Base-by-base conservation (phyloP, 2,329 filamentous ascomycete genomes). In the Fusarium staphyleae region DNA sequence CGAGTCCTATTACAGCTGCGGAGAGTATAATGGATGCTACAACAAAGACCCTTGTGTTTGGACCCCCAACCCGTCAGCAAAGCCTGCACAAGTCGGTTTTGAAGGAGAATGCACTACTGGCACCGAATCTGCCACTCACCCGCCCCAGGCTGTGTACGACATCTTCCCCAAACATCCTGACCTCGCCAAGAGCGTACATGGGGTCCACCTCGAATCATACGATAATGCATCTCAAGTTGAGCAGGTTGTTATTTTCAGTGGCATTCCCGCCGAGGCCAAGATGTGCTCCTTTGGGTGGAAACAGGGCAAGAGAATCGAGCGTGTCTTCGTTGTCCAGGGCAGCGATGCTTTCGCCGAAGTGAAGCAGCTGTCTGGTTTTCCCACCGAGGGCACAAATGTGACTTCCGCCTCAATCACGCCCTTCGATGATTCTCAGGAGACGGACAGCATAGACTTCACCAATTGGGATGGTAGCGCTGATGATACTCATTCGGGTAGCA, bases 251-350 rank as follows among this genome's bases (percentile, higher is more conserved):
- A 54, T 72, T n/a, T 75, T 74, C 66, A 42, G 47, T 19, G 68
- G 62, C 28, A 68, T 75, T 46, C 72, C 72, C 0, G 30, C 63
- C 0, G 32, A 28, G 0, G 71, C 71, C 5, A 67, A 60, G 44
- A 30, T 34, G 2, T 75, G 72, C 59, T 14, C 18, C 1, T 57
- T 74, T 7, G 46, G 52, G 12, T 75, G 72, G 72, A 41, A 39
- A 3, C 72, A 74, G 9, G 76, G 72, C 8, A 70, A 69, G 8
- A 70, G 62, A 48, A 71, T 65, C 52, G 69, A 72, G 33, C 76
- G 71, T 51, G 69, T 68, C 41, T 75, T 77, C 54, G 68, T 69
- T 52, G 74, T 76, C 51, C 57, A 66, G 12, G 64, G 65, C 26
- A 39, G 19, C 13, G 68, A 60, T 29, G 72, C 68, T 3, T 48